Evolutionary conservation across 345 rosid genomes (phyloP).

Genomic region (Carallia pectinifolia): DNA sequence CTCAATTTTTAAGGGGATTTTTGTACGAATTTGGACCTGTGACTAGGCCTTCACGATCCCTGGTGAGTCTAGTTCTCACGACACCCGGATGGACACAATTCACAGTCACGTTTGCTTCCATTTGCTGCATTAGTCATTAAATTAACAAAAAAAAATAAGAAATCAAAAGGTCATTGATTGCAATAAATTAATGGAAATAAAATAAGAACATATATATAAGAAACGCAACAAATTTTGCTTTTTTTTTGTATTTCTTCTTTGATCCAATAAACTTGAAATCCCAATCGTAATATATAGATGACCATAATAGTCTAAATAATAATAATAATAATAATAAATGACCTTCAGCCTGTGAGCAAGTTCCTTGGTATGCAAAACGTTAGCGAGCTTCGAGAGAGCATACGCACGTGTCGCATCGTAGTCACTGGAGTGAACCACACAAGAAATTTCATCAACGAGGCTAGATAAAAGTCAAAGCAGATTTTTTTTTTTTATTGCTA

Average conservation of each 20-base stretch:
- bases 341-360: slow-evolving; percentile 78
- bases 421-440: slow-evolving; percentile 39
- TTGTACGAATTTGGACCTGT: slow-evolving; percentile 46
- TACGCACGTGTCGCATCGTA: slow-evolving; percentile 96
- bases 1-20: background rate
- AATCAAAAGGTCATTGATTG: background rate
- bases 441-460: background rate
- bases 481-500: background rate
- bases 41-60: slow-evolving; percentile 83
- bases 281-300: background rate
- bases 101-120: slow-evolving; percentile 74
- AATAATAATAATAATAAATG: background rate
- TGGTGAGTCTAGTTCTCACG: slow-evolving; percentile 80
- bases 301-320: background rate
- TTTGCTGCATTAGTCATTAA: slow-evolving; percentile 46
- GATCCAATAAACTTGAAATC: background rate
- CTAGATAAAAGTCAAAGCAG: background rate
- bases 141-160: background rate
- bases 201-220: background rate
- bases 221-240: slow-evolving; percentile 40
- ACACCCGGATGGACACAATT: slow-evolving; percentile 96
- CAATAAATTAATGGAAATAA: background rate
- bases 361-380: slow-evolving; percentile 93
- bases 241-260: background rate
- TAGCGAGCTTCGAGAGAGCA: slow-evolving; percentile 98